Evolutionary conservation across 257 asterid species (phyloP), one percentile per base, ranked within the genome.

Genomic region (Cruciata laevipes): DNA sequence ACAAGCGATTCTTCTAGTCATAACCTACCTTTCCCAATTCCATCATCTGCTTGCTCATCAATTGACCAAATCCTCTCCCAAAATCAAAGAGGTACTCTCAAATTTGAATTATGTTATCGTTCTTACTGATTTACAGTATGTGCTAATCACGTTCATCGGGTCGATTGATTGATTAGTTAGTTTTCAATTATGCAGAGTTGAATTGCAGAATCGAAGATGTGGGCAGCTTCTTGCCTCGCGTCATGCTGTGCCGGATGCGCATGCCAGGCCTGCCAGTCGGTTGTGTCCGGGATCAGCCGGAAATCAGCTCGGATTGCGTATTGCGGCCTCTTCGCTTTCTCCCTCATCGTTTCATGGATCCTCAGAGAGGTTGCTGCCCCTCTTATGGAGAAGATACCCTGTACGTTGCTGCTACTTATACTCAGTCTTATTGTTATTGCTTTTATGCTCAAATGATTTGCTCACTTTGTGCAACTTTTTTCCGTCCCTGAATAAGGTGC

Each of bases 301-400:
- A 85, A 89, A 42, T 89, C 96, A 21, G 96, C 96, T 44, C 91
- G 96, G 70, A 87, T 89, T 25, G 96, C 95, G 0, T 89, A 89
- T 71, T 89, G 96, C 49, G 96, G 96, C 27, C 95, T 89, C 61
- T 89, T 89, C 11, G 95, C 83, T 20, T 84, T 89, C 62, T 87
- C 96, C 1, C 83, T 89, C 70, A 64, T 89, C 18, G 96, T 89
- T 40, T 83, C 96, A 3, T 89, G 96, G 96, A 85, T 89, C 74
- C 89, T 89, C 63, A 78, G 96, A n/a, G 93, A 89, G 69, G 93
- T 89, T 65, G 96, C 96, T 65, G 91, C 96, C 0, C 96, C 96
- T 53, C 82, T 89, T 62, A 76, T 89, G 93, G 96, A 89, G 81
- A 85, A 85, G 73, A 85, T 89, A 14, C 96, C 96, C 4, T 89